A percentile compares a stretch with the other conserved stretches of the same genome.
Conservation (phyloP, 2,329 filamentous ascomycete genomes). For the Colletotrichum plurivorum region DNA sequence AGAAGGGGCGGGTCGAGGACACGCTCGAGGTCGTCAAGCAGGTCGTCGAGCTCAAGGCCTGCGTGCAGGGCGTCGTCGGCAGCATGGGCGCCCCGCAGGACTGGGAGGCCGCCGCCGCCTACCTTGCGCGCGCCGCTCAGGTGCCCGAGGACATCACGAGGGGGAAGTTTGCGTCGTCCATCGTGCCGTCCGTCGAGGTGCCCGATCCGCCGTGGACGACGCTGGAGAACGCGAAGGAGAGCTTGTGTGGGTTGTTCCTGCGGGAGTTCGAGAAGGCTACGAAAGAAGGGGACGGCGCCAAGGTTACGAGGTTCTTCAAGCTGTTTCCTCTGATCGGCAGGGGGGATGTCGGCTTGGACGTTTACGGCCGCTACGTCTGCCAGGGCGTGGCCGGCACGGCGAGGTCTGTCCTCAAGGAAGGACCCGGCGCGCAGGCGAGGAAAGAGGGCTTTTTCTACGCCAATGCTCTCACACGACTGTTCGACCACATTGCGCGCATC, state of each 20-base stretch:
- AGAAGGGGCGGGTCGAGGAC: constrained; percentile 91
- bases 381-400: constrained; percentile 91
- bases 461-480: constrained; percentile 89
- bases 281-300: constrained; percentile 86
- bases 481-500: constrained; percentile 98
- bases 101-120: constrained; percentile 96
- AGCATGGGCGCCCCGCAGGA: constrained; percentile 98
- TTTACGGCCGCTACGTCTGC: constrained; percentile 96
- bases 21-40: constrained; percentile 95
- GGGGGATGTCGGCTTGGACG: constrained; percentile 89
- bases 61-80: constrained; percentile 92
- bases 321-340: constrained; percentile 94
- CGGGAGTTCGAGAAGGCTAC: constrained; percentile 96
- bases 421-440: constrained; percentile 57
- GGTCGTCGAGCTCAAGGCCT: constrained; percentile 96
- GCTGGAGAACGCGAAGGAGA: constrained; percentile 88
- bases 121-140: constrained; percentile 85
- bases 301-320: constrained; percentile 97
- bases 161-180: constrained; percentile 89
- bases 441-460: constrained; percentile 93
- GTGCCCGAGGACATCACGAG: constrained; percentile 85
- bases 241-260: constrained; percentile 89
- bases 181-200: constrained; percentile 95
- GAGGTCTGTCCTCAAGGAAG: constrained; percentile 82
- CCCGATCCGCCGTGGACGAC: constrained; percentile 92